These are phyloP conservation scores for Cystobasidium tubakii DNA, from an alignment of 768 basidiomycete genomes.

Conservation along the genomic window DNA sequence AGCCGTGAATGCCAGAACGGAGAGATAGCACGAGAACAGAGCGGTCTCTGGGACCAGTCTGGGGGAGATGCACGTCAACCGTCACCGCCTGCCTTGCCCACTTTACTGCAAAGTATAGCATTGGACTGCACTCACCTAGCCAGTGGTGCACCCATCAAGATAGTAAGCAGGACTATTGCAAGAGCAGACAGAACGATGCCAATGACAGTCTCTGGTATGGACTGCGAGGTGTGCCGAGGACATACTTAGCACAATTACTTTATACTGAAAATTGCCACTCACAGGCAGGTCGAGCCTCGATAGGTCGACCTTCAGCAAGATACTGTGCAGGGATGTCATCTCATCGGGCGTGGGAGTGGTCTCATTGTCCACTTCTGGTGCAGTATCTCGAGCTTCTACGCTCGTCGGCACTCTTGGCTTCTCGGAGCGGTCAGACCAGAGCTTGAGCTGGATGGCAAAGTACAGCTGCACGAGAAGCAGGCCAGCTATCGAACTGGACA, in stretches of 20 bases:
- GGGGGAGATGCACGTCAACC: no score
- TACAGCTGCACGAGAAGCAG: conserved; percentile 22
- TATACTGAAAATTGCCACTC: not conserved
- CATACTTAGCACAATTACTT: not conserved
- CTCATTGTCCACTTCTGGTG: not conserved
- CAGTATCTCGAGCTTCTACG: not conserved
- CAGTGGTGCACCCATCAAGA: conserved; percentile 74
- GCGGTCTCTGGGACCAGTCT: conserved; percentile 1
- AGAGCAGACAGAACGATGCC: not conserved
- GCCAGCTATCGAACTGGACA: not conserved
- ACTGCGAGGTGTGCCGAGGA: not conserved
- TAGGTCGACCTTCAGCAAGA: not conserved
- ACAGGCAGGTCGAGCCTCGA: not conserved
- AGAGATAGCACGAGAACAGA: not conserved
- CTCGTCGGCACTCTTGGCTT: not conserved
- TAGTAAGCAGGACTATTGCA: conserved; percentile 54
- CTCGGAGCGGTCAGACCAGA: not conserved
- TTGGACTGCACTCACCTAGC: conserved; percentile 58
- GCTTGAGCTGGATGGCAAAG: conserved; percentile 21
- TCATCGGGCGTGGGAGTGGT: not conserved
- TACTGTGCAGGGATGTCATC: not conserved
- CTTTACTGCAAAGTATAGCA: no score
- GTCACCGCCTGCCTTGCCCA: no score
- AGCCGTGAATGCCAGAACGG: not conserved
- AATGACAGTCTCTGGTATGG: not conserved